phyloP scores from a whole-genome alignment of 148 eudicot genomes.

The Nepenthes mirabilis region DNA sequence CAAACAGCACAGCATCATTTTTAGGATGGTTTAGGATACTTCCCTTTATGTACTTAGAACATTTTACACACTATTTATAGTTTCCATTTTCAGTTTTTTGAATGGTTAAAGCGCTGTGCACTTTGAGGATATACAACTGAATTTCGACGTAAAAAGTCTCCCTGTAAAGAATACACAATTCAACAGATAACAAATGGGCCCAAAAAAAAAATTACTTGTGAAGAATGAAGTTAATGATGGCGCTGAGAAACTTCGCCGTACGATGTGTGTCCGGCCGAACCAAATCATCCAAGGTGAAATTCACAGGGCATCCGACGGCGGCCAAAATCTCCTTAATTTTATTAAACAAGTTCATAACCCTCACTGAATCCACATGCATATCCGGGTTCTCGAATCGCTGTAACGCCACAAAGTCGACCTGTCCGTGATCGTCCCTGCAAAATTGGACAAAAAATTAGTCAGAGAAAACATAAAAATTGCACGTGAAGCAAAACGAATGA shows the following conservation, averaged over 20 bases:
- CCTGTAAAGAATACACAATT: too few relatives aligned
- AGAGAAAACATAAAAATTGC: constrained; percentile 1
- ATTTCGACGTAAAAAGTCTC: too few relatives aligned
- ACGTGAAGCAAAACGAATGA: neutral
- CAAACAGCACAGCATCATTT: too few relatives aligned
- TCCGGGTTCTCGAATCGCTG: constrained; percentile 82
- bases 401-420: constrained; percentile 53
- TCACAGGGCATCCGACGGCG: constrained; percentile 39
- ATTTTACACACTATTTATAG: too few relatives aligned
- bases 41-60: too few relatives aligned
- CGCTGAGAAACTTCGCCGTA: constrained; percentile 43
- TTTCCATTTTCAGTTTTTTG: neutral
- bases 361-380: constrained; percentile 45
- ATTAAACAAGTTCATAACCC: constrained; percentile 31
- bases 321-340: constrained; percentile 34
- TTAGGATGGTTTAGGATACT: too few relatives aligned
- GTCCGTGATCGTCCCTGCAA: constrained; percentile 63
- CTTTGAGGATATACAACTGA: neutral
- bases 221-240: constrained; percentile 53
- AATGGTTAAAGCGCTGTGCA: neutral
- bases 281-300: constrained; percentile 48
- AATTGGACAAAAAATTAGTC: neutral
- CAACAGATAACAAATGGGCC: too few relatives aligned
- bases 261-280: constrained; percentile 58
- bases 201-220: constrained; percentile 33